phyloP scores from a whole-genome alignment of 495 filamentous ascomycete genomes.

The Bacidia rubella region DNA sequence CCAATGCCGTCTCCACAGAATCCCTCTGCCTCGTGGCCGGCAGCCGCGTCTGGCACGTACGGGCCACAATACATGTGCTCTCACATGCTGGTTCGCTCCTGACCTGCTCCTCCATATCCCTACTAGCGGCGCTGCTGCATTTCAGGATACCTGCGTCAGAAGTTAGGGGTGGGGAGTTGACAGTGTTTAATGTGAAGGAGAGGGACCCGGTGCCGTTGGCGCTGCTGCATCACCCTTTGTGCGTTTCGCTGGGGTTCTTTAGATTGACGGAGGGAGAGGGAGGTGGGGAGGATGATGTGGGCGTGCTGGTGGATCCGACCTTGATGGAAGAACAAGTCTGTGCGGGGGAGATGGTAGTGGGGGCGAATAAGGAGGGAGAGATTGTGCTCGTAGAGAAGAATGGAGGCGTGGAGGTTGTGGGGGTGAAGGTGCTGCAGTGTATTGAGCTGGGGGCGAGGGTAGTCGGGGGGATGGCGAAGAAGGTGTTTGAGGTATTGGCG shows the following conservation, averaged over 20 bases:
- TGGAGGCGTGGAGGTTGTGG: slow-evolving; percentile 67
- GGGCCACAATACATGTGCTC: slow-evolving; percentile 79
- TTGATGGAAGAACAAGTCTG: slow-evolving; percentile 75
- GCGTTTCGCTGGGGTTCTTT: slow-evolving; percentile 72
- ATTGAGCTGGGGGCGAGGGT: slow-evolving; percentile 55
- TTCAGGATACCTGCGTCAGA: slow-evolving; percentile 79
- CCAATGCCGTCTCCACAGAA: slow-evolving; percentile 82
- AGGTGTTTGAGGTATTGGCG: slow-evolving; percentile 57
- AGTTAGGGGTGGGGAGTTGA: slow-evolving; percentile 67
- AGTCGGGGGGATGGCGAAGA: slow-evolving; percentile 60
- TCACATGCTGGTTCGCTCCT: slow-evolving; percentile 72
- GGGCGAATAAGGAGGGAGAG: slow-evolving; percentile 78
- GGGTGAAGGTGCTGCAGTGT: slow-evolving; percentile 58
- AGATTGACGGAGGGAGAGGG: slow-evolving; percentile 28
- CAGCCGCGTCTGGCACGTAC: slow-evolving; percentile 76
- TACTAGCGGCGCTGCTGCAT: slow-evolving; percentile 77
- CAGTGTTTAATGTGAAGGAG: slow-evolving; percentile 69
- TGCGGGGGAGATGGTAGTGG: slow-evolving; percentile 71
- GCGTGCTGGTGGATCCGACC: slow-evolving; percentile 62
- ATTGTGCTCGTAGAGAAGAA: slow-evolving; percentile 84
- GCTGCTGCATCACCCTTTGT: slow-evolving; percentile 80
- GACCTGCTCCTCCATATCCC: slow-evolving; percentile 70
- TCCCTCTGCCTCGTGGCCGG: slow-evolving; percentile 87
- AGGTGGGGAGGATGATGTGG: slow-evolving; percentile 40
- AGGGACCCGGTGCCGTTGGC: slow-evolving; percentile 70